Conservation (phyloP, 345 rosid species). For the Eucalyptus melliodora region DNA sequence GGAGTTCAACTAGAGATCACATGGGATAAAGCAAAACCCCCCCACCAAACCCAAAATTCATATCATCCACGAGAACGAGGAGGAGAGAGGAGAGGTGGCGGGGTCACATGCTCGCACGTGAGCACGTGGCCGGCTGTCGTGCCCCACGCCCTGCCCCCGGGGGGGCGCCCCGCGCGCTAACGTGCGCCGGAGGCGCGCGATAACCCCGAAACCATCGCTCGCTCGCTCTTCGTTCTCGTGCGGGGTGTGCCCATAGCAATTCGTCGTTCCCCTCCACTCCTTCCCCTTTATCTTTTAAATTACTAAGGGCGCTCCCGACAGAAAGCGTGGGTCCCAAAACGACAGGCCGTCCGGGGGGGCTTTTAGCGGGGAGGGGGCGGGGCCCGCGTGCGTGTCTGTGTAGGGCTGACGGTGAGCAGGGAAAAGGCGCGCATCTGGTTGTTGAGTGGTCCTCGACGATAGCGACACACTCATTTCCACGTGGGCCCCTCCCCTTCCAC, state of each 20-base stretch:
- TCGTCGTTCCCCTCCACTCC: neutral
- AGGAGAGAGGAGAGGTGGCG: neutral
- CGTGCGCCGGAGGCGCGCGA: neutral
- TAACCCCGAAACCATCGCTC: neutral
- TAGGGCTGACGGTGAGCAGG: neutral
- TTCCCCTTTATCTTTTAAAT: too few relatives aligned
- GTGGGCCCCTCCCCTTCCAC: neutral
- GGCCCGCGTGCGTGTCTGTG: neutral
- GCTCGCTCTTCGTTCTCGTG: neutral
- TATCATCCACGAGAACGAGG: slow-evolving; percentile 3
- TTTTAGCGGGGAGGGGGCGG: neutral
- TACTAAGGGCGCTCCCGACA: neutral
- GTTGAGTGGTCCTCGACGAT: neutral
- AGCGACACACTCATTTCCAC: neutral
- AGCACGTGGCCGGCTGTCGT: slow-evolving; percentile 50
- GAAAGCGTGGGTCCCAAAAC: neutral
- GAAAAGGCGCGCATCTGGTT: neutral
- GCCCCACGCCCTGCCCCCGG: neutral
- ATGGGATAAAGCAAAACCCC: neutral
- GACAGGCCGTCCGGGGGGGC: neutral
- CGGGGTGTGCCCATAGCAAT: neutral
- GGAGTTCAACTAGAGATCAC: neutral
- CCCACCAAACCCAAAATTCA: neutral
- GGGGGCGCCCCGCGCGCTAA: neutral
- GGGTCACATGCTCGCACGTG: slow-evolving; percentile 65